Base-by-base conservation (phyloP, 2,329 filamentous ascomycete genomes). In the Colletotrichum nymphaeae region DNA sequence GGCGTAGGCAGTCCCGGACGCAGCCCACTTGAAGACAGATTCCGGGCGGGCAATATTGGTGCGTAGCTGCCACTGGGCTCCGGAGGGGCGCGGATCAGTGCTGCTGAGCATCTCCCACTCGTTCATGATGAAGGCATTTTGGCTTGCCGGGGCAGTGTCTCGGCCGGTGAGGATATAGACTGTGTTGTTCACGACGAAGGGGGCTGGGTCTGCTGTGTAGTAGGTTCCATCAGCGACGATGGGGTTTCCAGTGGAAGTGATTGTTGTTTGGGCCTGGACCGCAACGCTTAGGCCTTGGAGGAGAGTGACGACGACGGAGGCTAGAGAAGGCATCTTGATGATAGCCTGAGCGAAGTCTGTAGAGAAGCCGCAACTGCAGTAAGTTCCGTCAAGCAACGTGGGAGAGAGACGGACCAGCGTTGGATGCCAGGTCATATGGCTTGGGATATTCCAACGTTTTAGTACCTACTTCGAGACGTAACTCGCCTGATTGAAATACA, bases 131-230 rank as follows among this genome's bases (percentile, higher is more conserved):
- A 83, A 84, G n/a, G 75, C 68, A 30, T 82, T 84, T 6, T 77
- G 76, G 14, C 66, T 69, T 2, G 76, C 68, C 0, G 77, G 76
- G 0, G 81, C 82, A 19, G 79, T 77, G 26, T 83, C 82, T 6
- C 80, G 78, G 19, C 82, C 81, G 0, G 80, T 76, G 19, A 84
- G 74, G n/a, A 84, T 82, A 55, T 84, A 83, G 1, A 84, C 75
- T 0, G 79, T 82, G 57, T 80, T 74, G 62, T 80, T 79, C 37
- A 82, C 78, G 4, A 83, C 80, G 22, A 84, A 71, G 0, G 82
- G 83, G 2, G 81, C 83, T 19, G 82, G 82, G 37, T 84, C 83
- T 4, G 81, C 82, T 2, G 83, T 82, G 66, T 83, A 84, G 63
- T 83, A 74, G 1, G 79, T 79, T 16, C 82, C 81, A 76, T 83